A percentile compares a stretch with the other conserved stretches of the same genome.
These are phyloP conservation scores for Camelina hispida DNA, from an alignment of 345 rosid genomes.

Conservation along the genomic window DNA sequence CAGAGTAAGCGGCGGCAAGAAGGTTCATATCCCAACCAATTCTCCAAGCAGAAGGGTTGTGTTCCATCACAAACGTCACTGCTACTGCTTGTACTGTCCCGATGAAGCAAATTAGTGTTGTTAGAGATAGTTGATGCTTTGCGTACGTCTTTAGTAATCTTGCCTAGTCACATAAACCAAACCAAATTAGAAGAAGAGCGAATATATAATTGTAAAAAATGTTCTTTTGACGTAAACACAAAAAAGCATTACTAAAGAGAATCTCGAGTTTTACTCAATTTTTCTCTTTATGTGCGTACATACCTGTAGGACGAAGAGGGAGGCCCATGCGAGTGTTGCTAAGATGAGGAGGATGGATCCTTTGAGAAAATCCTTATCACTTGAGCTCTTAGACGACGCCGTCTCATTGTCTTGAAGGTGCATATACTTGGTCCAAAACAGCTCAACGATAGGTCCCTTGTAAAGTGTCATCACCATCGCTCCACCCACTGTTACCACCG, in stretches of 20 bases:
- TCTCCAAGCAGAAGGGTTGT: constrained; percentile 57
- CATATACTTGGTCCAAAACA: constrained; percentile 67
- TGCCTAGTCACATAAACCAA: constrained; percentile 51
- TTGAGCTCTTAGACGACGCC: constrained; percentile 22
- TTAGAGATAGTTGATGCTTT: constrained; percentile 65
- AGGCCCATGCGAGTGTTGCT: constrained; percentile 63
- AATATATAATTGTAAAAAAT: background rate
- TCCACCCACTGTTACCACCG: constrained; percentile 79
- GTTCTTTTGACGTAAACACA: background rate
- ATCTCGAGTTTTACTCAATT: background rate
- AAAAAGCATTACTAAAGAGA: background rate
- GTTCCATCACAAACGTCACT: constrained; percentile 56
- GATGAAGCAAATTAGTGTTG: constrained; percentile 65
- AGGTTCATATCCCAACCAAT: constrained; percentile 62
- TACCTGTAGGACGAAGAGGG: constrained; percentile 67
- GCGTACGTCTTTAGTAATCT: constrained; percentile 71
- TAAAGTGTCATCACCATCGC: constrained; percentile 83
- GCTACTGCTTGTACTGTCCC: constrained; percentile 68
- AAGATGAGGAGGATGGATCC: constrained; percentile 58
- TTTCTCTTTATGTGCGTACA: background rate
- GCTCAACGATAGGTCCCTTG: constrained; percentile 58
- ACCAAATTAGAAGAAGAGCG: background rate
- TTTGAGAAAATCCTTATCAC: constrained; percentile 57
- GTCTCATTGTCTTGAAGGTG: constrained; percentile 34
- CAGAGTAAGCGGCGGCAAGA: constrained; percentile 69